Evolutionary conservation across 345 rosid genomes (phyloP), one percentile per base, ranked within the genome.

Genomic region (Noccaea caerulescens): DNA sequence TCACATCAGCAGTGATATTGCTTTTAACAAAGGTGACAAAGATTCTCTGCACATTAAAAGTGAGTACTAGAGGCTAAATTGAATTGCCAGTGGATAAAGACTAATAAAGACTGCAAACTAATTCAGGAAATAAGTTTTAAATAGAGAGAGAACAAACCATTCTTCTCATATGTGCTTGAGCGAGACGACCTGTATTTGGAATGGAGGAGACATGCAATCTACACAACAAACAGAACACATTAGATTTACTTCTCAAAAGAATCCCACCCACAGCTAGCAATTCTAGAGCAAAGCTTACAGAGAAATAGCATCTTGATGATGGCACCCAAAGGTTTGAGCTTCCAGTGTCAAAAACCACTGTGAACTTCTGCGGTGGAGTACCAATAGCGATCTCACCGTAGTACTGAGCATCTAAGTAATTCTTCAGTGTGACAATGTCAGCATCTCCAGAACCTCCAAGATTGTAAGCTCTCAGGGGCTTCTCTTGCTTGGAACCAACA

Each of bases 261-360:
- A 41, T 42, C 13, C 58, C 27, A 13, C 30, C 50, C 47, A 68
- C 41, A 56, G n/a, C 18, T 46, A 30, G 6, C 51, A 72, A 66
- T 2, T 55, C 58, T 45, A 52, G 54, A 72, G 18, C 43, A 43
- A 45, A 41, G 54, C 91, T 88, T 65, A 94, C 97, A 58, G 95
- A 91, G 72, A 89, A 85, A 69, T 82, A 78, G 80, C 99, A 94
- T 72, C 87, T 83, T n/a, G 96, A 60, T 34, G 99, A 94, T 38
- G 99, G 97, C 73, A 94, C 96, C 99, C 99, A 94, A 37, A 91
- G 80, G 77, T 94, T 91, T 60, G 99, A 83, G 82, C 99, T 94
- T 37, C 96, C 97, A 0, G 97, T 94, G 72, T 94, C 99, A 67
- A 94, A 94, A 51, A 94, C 82, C 74, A 91, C 96, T 1, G 95